Conservation (phyloP, 1,284 basidiomycete genomes). For the Malassezia pachydermatis region DNA sequence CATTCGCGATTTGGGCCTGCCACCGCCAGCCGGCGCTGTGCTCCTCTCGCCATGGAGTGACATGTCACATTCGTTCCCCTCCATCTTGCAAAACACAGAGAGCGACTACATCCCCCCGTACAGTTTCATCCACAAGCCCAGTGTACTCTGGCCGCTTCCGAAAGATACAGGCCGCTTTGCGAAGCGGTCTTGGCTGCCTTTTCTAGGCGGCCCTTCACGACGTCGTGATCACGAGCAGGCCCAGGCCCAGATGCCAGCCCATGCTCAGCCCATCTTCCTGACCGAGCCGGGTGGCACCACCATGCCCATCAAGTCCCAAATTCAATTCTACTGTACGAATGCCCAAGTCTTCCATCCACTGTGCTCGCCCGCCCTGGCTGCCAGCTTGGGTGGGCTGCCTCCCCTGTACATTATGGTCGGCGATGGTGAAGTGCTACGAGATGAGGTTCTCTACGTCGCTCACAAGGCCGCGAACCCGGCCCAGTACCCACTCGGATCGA, state of each 20-base stretch:
- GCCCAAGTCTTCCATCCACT: constrained; percentile 71
- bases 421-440: constrained; percentile 75
- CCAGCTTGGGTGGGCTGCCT: constrained; percentile 80
- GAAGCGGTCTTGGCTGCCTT: background rate
- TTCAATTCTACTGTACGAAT: constrained; percentile 83
- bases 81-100: constrained; percentile 69
- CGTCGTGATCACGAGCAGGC: background rate
- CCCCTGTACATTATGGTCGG: constrained; percentile 72
- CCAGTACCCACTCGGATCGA: constrained; percentile 60
- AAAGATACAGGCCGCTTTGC: constrained; percentile 8
- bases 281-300: background rate
- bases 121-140: constrained; percentile 46
- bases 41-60: constrained; percentile 63
- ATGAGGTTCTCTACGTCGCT: constrained; percentile 75
- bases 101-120: constrained; percentile 58
- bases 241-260: background rate
- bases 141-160: constrained; percentile 40
- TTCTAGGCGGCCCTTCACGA: too few relatives aligned
- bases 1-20: constrained; percentile 74
- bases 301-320: constrained; percentile 52
- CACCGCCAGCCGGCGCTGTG: constrained; percentile 58
- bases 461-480: constrained; percentile 82
- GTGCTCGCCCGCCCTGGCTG: constrained; percentile 62
- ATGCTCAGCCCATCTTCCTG: background rate
- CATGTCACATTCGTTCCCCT: constrained; percentile 86